Evolutionary conservation across 148 eudicot genomes (phyloP), one percentile per base, ranked within the genome.

Genomic region (Arctostaphylos glauca): DNA sequence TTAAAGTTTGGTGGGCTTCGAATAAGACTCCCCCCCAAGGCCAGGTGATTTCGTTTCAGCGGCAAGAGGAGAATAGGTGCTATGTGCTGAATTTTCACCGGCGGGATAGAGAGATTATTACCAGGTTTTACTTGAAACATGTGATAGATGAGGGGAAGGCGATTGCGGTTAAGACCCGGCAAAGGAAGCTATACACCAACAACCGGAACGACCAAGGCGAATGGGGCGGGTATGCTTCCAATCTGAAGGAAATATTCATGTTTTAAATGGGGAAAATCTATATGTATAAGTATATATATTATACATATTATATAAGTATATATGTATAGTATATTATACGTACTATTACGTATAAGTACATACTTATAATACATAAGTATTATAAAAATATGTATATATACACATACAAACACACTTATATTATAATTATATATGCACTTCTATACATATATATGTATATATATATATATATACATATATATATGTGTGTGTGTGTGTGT

Each of bases 181-280:
- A 78, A 25, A 49, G 90, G 14, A 90, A 90, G 77, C 85, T 91
- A 10, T 90, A 81, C 78, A 90, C 92, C 0, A 91, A 91, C 64
- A 82, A 52, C 48, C 13, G 53, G 12, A n/a, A 48, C 9, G 66
- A 68, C 53, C 55, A 75, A 50, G 66, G 50, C 53, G 48, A 75
- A 50, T 44, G 44, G 10, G 12, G 9, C 14, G 73, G 81, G 5
- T 62, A 49, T 0, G 9, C 9, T 62, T 21, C 9, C 5, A 62
- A 62, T 62, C 38, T n/a, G n/a, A 3, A 3, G 1, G 10, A 56
- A 14, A 15, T 56, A 14, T 15, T 14, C 15, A 1, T 54, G 0
- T 54, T 54, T 54, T 54, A 3, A 54, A n/a, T n/a, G n/a, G n/a
- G n/a, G n/a, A n/a, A n/a, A n/a, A n/a, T n/a, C n/a, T n/a, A n/a